Conservation (phyloP, 106 monocot genomes). For the Allium sativum region DNA sequence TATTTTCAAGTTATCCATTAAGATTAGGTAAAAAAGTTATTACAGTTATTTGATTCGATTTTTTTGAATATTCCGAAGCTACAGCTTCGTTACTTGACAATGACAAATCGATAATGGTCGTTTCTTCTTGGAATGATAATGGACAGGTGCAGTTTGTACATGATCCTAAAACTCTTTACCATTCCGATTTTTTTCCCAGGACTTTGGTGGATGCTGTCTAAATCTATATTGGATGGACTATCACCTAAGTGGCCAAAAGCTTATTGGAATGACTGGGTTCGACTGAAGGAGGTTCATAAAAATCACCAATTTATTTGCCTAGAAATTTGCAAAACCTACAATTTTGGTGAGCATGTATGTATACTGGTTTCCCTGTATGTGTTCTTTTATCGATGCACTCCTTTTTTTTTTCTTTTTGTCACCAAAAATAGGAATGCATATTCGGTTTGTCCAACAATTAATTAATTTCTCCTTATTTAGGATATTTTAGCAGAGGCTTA, state of each 20-base stretch:
- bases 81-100: slow-evolving; percentile 58
- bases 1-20: no score
- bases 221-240: slow-evolving; percentile 79
- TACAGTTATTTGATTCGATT: no score
- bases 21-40: no score
- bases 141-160: slow-evolving; percentile 92
- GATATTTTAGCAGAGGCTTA: no score
- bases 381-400: no score
- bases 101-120: slow-evolving; percentile 93
- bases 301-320: slow-evolving; percentile 88
- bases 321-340: slow-evolving; percentile 98
- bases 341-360: slow-evolving; percentile 96
- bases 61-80: slow-evolving; percentile 98
- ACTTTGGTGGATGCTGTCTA: slow-evolving; percentile 98
- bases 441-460: no score
- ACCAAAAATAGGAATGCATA: no score
- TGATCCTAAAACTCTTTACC: slow-evolving; percentile 71
- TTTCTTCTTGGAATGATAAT: slow-evolving; percentile 99
- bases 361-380: no score
- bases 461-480: no score
- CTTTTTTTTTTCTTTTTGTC: no score
- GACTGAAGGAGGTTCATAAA: slow-evolving; percentile 82
- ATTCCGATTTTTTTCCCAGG: slow-evolving; percentile 99
- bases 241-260: slow-evolving; percentile 99
- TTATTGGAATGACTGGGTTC: slow-evolving; percentile 99